A percentile compares a stretch with the other conserved stretches of the same genome.
Evolutionary conservation across 495 filamentous ascomycete genomes (phyloP).

Genomic region (Letharia columbiana): DNA sequence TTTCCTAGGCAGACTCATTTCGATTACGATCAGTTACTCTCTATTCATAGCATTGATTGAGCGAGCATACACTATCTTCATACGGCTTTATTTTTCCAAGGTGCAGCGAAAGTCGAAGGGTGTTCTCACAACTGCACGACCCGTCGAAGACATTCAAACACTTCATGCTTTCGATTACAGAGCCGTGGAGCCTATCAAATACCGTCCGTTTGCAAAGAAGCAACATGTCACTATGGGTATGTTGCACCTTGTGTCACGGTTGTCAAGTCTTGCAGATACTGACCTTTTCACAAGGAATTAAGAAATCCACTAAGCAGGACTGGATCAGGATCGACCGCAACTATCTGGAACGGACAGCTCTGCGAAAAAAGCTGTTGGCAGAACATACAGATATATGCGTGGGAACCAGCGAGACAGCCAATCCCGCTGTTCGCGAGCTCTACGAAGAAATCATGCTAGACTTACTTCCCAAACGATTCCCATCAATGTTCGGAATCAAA

Average conservation of each 20-base stretch:
- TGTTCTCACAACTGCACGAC: neutral
- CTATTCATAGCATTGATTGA: constrained; percentile 3
- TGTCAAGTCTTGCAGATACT: neutral
- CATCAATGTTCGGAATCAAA: constrained; percentile 47
- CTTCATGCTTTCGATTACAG: constrained; percentile 11
- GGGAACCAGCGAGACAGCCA: constrained; percentile 4
- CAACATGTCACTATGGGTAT: constrained; percentile 19
- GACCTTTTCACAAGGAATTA: constrained; percentile 13
- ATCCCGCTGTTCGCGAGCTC: constrained; percentile 42
- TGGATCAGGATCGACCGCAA: constrained; percentile 21
- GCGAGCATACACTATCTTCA: constrained; percentile 1
- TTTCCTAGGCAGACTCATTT: constrained; percentile 12
- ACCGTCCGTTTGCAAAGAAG: constrained; percentile 17
- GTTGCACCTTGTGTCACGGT: neutral
- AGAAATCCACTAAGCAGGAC: constrained; percentile 15
- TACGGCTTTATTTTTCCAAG: neutral
- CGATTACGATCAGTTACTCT: constrained; percentile 13
- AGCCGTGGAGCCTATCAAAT: constrained; percentile 12
- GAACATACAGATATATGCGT: constrained; percentile 4
- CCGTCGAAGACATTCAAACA: constrained; percentile 5
- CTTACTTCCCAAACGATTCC: constrained; percentile 60
- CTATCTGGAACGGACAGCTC: constrained; percentile 11
- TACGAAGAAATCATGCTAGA: constrained; percentile 54
- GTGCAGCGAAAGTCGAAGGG: neutral
- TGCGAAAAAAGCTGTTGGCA: constrained; percentile 15